phyloP scores from a whole-genome alignment of 2,329 filamentous ascomycete species.

The Cladosporium sp. region DNA sequence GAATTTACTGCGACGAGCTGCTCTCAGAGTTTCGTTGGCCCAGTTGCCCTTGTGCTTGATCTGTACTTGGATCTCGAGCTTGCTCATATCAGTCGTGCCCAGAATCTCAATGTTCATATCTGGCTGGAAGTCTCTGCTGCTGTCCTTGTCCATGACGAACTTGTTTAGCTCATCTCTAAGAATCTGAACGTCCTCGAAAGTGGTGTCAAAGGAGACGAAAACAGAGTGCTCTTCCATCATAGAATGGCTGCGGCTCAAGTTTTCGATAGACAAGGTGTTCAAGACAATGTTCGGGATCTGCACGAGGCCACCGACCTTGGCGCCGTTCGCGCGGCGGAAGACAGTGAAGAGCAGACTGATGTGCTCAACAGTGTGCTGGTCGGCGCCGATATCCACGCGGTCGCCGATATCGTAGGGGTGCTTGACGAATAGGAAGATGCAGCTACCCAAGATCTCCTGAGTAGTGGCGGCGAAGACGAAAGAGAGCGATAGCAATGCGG shows the following conservation, averaged over 20 bases:
- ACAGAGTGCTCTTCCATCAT: slow-evolving; percentile 86
- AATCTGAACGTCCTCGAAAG: slow-evolving; percentile 84
- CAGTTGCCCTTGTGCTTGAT: slow-evolving; percentile 78
- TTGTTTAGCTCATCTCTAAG: slow-evolving; percentile 79
- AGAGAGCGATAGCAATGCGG: slow-evolving; percentile 88
- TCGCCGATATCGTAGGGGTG: slow-evolving; percentile 97
- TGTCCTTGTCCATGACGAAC: slow-evolving; percentile 82
- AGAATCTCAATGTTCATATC: slow-evolving; percentile 75
- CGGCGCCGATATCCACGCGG: slow-evolving; percentile 75
- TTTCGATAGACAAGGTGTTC: slow-evolving; percentile 93
- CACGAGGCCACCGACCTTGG: slow-evolving; percentile 62
- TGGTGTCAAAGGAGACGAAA: slow-evolving; percentile 80
- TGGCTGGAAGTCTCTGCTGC: slow-evolving; percentile 85
- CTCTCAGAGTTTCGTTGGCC: slow-evolving; percentile 73
- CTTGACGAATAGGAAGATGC: slow-evolving; percentile 98
- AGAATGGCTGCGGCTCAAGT: slow-evolving; percentile 83
- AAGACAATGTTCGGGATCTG: slow-evolving; percentile 88
- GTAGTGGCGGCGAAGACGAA: slow-evolving; percentile 92
- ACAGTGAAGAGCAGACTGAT: slow-evolving; percentile 93
- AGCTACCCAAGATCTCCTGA: slow-evolving; percentile 95
- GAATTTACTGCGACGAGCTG: slow-evolving; percentile 85
- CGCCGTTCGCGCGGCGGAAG: slow-evolving; percentile 79
- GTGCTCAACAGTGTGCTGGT: slow-evolving; percentile 80
- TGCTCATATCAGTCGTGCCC: slow-evolving; percentile 76
- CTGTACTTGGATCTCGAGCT: slow-evolving; percentile 77